Base-by-base conservation (phyloP, 2,329 filamentous ascomycete genomes). In the Penicillium sp. region DNA sequence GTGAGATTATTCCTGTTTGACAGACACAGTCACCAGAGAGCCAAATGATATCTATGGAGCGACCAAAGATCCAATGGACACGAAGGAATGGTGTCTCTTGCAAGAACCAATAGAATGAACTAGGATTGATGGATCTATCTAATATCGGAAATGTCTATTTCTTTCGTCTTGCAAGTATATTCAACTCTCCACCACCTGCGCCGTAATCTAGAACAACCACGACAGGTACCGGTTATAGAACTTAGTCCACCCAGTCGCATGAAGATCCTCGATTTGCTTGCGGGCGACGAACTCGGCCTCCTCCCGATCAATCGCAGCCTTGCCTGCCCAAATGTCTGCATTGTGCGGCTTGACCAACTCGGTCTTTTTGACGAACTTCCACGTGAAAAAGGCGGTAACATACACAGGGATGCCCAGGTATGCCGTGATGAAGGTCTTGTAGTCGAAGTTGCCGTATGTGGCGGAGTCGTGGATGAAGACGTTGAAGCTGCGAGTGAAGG, bases 401-500 rank as follows among this genome's bases (percentile, higher is more conserved):
- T 91, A 93, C 29, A 93, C 76, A 1, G 90, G 91, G 68, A 93
- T 92, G 56, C 90, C 91, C 7, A 90, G 79, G 75, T 93, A 92
- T 30, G 89, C 90, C 0, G 89, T 92, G 75, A 93, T 86, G 77
- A 93, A 93, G 70, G 85, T 88, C 81, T 90, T 88, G 81, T 90
- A 90, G 75, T 90, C 86, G 66, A 91, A 91, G 56, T 81, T 81
- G 56, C 82, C 83, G 60, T 83, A 81, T 41, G 35, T 11, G 67
- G 79, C 71, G 69, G 74, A 60, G 50, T 70, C 75, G 63, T 75
- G 78, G 3, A 86, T 82, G 76, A 94, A 94, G 62, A 90, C 88
- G 59, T 85, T 83, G 77, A 88, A 94, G 82, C 92, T 94, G 85
- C 94, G 95, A 71, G 91, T 94, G 57, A 95, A 73, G 2, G 89